phyloP scores from a whole-genome alignment of 1,284 basidiomycete species.

The Sphagnurus paluster region DNA sequence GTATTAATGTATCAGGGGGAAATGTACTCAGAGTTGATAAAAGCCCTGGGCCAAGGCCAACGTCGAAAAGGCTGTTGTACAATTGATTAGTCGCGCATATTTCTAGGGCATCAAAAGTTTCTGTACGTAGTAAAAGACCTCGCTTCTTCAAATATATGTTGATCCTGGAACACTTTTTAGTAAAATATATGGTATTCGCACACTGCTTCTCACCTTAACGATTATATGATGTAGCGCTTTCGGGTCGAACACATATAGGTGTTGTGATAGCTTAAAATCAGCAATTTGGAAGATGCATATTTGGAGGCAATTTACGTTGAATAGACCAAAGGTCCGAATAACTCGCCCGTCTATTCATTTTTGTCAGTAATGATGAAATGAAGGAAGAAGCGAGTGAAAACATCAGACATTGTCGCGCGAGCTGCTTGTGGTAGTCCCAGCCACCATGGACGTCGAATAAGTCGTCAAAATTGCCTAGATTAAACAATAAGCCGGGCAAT shows the following conservation, averaged over 20 bases:
- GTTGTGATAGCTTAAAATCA: constrained; percentile 14
- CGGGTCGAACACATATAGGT: constrained; percentile 31
- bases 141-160: constrained; percentile 28
- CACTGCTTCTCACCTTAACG: too few relatives aligned
- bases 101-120: too few relatives aligned
- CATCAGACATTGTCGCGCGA: too few relatives aligned
- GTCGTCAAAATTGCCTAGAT: too few relatives aligned
- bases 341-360: constrained; percentile 10
- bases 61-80: constrained; percentile 16
- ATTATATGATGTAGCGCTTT: constrained; percentile 34
- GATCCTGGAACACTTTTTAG: too few relatives aligned
- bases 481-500: too few relatives aligned
- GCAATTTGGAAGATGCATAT: neutral
- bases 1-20: too few relatives aligned
- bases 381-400: too few relatives aligned
- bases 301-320: constrained; percentile 8
- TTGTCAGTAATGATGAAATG: too few relatives aligned
- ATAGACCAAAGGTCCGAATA: constrained; percentile 5
- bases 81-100: neutral
- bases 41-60: constrained; percentile 26
- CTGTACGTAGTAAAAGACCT: constrained; percentile 21
- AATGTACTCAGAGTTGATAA: constrained; percentile 23
- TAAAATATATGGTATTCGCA: too few relatives aligned
- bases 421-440: too few relatives aligned
- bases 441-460: too few relatives aligned